phyloP scores from a whole-genome alignment of 2,329 filamentous ascomycete species.

The Claviceps sp. region DNA sequence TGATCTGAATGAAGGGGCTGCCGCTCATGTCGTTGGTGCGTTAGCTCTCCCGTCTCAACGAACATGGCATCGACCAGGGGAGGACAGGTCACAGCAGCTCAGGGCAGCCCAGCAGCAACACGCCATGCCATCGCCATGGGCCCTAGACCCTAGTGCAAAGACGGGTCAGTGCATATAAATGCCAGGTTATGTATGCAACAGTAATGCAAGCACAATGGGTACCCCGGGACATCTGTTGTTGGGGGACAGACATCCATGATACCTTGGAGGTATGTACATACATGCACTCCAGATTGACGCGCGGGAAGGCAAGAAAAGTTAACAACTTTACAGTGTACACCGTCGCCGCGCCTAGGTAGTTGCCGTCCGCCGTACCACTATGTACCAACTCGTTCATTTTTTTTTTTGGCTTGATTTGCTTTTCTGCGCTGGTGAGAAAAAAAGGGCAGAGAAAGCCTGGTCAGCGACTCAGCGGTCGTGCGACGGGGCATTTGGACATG shows the following conservation, averaged over 20 bases:
- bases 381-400: neutral
- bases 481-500: neutral
- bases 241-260: neutral
- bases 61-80: constrained; percentile 3
- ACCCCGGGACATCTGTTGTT: neutral
- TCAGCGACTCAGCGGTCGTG: neutral
- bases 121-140: neutral
- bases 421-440: neutral
- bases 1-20: constrained; percentile 3
- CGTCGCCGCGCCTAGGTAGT: too few species aligned
- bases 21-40: constrained; percentile 5
- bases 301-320: neutral
- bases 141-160: neutral
- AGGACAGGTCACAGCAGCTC: too few species aligned
- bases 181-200: neutral
- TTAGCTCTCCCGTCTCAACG: constrained; percentile 11
- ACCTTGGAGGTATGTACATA: too few species aligned
- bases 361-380: neutral
- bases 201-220: neutral
- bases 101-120: neutral
- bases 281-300: constrained; percentile 1
- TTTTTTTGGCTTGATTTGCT: neutral
- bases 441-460: neutral
- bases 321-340: too few species aligned
- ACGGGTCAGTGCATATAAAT: constrained; percentile 2